These are phyloP conservation scores for Marchantia paleacea DNA, from an alignment of 225 moss, liverwort and hornwort species.

Conservation along the genomic window DNA sequence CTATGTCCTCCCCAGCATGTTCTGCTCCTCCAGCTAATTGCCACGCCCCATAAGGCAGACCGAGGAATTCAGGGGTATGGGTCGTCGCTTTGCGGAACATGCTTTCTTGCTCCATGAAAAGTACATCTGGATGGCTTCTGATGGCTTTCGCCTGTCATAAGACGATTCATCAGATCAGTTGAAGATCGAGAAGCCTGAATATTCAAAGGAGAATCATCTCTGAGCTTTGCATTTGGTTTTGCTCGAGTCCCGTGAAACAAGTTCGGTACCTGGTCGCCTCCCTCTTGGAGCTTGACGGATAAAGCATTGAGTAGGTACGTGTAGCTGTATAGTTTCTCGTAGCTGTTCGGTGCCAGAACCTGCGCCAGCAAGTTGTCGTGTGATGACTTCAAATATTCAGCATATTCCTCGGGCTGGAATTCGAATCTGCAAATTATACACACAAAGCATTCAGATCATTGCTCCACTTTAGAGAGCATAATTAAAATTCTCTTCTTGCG, in stretches of 20 bases:
- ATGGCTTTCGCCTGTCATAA: slow-evolving; percentile 50
- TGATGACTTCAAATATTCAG: slow-evolving; percentile 50
- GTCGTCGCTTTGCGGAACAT: slow-evolving; percentile 69
- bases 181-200: neutral
- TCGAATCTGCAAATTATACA: slow-evolving; percentile 2
- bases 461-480: no score
- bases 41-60: slow-evolving; percentile 81
- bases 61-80: slow-evolving; percentile 80
- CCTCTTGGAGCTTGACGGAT: slow-evolving; percentile 62
- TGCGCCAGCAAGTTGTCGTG: slow-evolving; percentile 65
- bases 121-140: slow-evolving; percentile 59
- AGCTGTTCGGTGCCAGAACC: slow-evolving; percentile 56
- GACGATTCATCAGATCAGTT: neutral
- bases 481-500: no score
- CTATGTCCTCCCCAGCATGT: slow-evolving; percentile 76
- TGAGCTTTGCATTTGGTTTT: neutral
- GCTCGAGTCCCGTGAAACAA: neutral
- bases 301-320: slow-evolving; percentile 80
- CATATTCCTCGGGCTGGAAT: slow-evolving; percentile 49
- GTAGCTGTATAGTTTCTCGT: slow-evolving; percentile 94
- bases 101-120: slow-evolving; percentile 64
- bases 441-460: no score
- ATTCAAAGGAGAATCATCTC: neutral
- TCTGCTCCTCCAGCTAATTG: slow-evolving; percentile 54
- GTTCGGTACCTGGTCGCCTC: slow-evolving; percentile 52